Evolutionary conservation across 176 grass and related monocot species (phyloP), one percentile per base, ranked within the genome.

Genomic region (Zoysia pacifica): DNA sequence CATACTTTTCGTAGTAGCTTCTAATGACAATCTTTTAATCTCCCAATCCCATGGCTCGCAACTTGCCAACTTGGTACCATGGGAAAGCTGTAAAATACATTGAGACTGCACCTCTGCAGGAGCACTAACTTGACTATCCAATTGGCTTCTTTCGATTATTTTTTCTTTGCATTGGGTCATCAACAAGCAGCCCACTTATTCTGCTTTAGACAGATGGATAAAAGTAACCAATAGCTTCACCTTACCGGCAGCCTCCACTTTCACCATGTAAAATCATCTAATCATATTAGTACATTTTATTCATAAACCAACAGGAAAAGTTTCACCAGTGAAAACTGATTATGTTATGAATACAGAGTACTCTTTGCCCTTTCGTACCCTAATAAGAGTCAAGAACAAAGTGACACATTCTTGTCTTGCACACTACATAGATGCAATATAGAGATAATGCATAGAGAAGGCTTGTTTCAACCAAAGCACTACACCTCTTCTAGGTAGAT

Each of bases 401-500:
- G 19, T 73, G 20, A 44, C 72, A 86, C 68, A 78, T 65, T 44
- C 46, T 83, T 86, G 53, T 73, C 49, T 72, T 78, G 68, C 89
- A 87, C 77, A 81, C 73, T 81, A 81, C 48, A 83, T 90, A 51
- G 50, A 40, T 67, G 51, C 49, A 40, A 62, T 52, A 84, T 72
- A 64, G 76, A 67, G 37, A 68, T 67, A 60, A 87, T 65, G 50
- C 48, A 56, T 49, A 64, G 75, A 75, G 70, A 68, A 84, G 67
- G 38, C 77, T 71, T 66, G 45, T 83, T 73, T 84, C 80, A 63
- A 85, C 72, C 62, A 73, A 36, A 82, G 82, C 89, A 86, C 64
- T 75, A 86, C 86, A 79, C 82, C 82, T 91, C 58, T 82, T 74
- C 77, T 81, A 82, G 85, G 59, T 69, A 63, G 72, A 67, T 58